Evolutionary conservation across 2,329 filamentous ascomycete genomes (phyloP).

Genomic region (Aspergillus candidus): DNA sequence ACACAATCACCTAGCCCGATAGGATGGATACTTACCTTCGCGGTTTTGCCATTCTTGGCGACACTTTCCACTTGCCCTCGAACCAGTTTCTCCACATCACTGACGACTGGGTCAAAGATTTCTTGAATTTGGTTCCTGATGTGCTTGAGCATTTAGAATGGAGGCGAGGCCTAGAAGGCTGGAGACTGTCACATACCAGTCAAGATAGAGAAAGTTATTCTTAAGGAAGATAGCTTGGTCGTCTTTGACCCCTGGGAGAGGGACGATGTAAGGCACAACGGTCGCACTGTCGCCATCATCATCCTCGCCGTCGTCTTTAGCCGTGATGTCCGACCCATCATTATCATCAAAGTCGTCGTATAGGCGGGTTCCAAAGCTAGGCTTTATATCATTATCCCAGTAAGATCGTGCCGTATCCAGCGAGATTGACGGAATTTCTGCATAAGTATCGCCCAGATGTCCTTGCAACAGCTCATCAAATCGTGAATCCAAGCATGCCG

Average conservation of each 20-base stretch:
- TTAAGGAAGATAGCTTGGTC: slow-evolving; percentile 14
- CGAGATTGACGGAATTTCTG: slow-evolving; percentile 14
- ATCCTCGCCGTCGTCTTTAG: slow-evolving; percentile 1
- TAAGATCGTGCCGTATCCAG: slow-evolving; percentile 21
- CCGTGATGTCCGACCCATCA: no score
- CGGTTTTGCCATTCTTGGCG: background rate
- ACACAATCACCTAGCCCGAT: no score
- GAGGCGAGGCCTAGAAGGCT: slow-evolving; percentile 1
- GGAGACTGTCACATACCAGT: background rate
- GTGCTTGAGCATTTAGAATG: background rate
- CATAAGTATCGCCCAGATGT: slow-evolving; percentile 20
- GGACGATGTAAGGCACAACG: slow-evolving; percentile 14
- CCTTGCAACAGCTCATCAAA: slow-evolving; percentile 21
- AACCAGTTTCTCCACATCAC: slow-evolving; percentile 19
- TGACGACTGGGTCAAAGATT: slow-evolving; percentile 25
- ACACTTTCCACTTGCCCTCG: slow-evolving; percentile 13
- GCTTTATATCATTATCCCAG: slow-evolving; percentile 29
- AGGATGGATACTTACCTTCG: slow-evolving; percentile 7
- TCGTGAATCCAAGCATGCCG: slow-evolving; percentile 23
- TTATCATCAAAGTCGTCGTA: no score
- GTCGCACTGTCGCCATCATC: slow-evolving; percentile 10
- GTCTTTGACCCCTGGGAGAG: slow-evolving; percentile 19
- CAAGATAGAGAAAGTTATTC: slow-evolving; percentile 11
- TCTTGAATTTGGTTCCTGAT: slow-evolving; percentile 6
- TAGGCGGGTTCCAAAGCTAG: slow-evolving; percentile 6